Conservation (phyloP, 140 eudicot species). For the Anethum foeniculum region DNA sequence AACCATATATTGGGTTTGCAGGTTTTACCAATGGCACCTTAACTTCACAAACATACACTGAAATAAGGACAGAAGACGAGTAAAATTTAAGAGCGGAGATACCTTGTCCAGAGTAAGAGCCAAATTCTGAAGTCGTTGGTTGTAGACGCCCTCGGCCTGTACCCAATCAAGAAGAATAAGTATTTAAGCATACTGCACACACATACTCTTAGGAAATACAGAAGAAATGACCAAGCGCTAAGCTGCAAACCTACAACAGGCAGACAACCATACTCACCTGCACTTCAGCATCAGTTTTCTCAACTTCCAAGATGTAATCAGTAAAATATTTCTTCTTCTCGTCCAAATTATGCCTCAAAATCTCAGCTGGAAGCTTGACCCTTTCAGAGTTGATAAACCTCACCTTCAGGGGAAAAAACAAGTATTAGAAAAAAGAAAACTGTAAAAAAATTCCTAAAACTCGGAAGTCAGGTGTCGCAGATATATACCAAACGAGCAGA, state of each 20-base stretch:
- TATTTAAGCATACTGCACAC: background rate
- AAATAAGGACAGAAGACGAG: background rate
- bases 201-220: background rate
- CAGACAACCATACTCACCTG: constrained; percentile 41
- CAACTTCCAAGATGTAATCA: constrained; percentile 68
- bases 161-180: constrained; percentile 13
- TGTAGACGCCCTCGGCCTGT: constrained; percentile 95
- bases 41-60: background rate
- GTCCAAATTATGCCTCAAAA: constrained; percentile 76
- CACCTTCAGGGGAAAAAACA: constrained; percentile 37
- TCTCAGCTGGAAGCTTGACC: constrained; percentile 88
- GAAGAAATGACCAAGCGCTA: background rate
- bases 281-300: constrained; percentile 85
- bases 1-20: background rate
- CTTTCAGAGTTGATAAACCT: constrained; percentile 88
- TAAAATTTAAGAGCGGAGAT: background rate
- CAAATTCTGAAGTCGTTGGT: constrained; percentile 91
- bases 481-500: constrained; percentile 74
- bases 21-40: background rate
- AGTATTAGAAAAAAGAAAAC: constrained; percentile 31
- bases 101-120: constrained; percentile 99
- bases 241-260: background rate
- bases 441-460: background rate
- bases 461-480: constrained; percentile 21
- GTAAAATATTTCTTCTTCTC: constrained; percentile 83